Base-by-base conservation (phyloP, 1,139 yeast species). In the Yamadazyma siamensis region DNA sequence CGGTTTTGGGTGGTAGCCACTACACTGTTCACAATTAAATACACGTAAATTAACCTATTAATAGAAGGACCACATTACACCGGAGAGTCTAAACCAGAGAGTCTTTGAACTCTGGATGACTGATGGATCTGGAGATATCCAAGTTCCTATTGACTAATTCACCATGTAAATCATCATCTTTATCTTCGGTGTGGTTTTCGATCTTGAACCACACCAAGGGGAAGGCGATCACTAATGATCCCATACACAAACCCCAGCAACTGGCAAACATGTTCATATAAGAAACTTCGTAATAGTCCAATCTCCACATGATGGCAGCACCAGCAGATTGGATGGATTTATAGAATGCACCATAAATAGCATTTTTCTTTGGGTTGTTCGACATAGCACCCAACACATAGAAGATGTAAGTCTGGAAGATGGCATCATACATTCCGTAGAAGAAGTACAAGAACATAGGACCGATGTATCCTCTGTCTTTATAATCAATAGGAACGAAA, bases 241-340 rank as follows among this genome's bases (percentile, higher is more conserved):
- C 81, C 25, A 58, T 61, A 25, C 67, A 57, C 43, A 77, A 56
- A n/a, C 64, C 82, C 83, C 83, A 77, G 13, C 74, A 64, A 15
- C 75, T 61, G 9, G 61, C 77, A 45, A 75, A 76, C 56, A 75
- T 52, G 32, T 52, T 48, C 48, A 63, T 59, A 52, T 61, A 76
- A 13, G 75, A 56, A 12, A 44, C 46, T 4, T 50, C 52, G 30
- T 59, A 42, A 21, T 77, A 69, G 47, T 77, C 81, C 38, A 77
- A 56, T 44, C 79, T 57, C 82, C 83, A 77, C 8, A 70, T 73
- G 35, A 77, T 61, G 14, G 80, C 82, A 13, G 78, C 77, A 48
- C 79, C 81, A 10, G 80, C 81, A 17, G 78, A 70, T 56, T 77
- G 84, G 31, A 77, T 54, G 37, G 80, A 77, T 58, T 77, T 77